phyloP scores from a whole-genome alignment of 495 filamentous ascomycete species.

The Aspergillus conjunctus region DNA sequence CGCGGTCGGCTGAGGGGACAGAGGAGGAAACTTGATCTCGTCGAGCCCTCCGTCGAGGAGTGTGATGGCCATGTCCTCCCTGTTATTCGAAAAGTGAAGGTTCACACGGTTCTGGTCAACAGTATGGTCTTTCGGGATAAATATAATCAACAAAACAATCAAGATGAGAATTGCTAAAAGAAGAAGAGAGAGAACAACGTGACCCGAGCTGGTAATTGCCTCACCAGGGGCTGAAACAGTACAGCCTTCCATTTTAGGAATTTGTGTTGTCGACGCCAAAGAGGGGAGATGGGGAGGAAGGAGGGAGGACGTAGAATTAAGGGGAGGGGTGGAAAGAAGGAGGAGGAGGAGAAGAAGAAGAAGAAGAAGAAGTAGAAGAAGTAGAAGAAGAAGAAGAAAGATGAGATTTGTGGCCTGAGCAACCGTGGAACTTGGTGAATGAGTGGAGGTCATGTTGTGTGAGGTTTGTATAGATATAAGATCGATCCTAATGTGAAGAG shows the following conservation, averaged over 20 bases:
- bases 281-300: background rate
- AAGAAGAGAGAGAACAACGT: background rate
- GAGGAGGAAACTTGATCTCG: background rate
- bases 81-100: too few relatives aligned
- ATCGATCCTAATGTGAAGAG: background rate
- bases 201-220: background rate
- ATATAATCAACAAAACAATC: background rate
- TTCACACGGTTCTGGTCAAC: too few relatives aligned
- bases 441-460: too few relatives aligned
- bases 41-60: too few relatives aligned
- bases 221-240: background rate
- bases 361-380: background rate
- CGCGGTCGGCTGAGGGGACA: background rate
- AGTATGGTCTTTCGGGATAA: background rate
- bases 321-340: background rate
- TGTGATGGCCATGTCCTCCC: too few relatives aligned
- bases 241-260: constrained; percentile 21
- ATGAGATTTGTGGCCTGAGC: too few relatives aligned
- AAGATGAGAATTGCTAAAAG: background rate
- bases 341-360: background rate
- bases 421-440: too few relatives aligned
- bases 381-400: background rate
- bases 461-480: background rate
- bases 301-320: too few relatives aligned
- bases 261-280: background rate